A percentile compares a stretch with the other conserved stretches of the same genome.
Conservation (phyloP, 257 asterid species). For the Apocynum venetum region DNA sequence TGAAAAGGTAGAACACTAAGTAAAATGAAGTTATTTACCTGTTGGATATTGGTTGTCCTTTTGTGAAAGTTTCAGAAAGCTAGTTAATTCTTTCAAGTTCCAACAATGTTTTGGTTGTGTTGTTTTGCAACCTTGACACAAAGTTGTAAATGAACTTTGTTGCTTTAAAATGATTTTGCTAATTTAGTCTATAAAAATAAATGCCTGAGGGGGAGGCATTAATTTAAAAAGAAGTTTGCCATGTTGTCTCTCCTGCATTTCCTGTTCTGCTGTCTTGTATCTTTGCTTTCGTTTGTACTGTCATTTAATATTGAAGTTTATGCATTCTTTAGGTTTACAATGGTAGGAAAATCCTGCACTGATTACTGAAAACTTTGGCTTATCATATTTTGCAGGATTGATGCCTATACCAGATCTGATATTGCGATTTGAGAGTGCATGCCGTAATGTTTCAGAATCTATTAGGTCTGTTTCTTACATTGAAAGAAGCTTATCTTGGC, state of each 20-base stretch:
- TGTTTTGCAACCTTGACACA: neutral
- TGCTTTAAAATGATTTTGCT: neutral
- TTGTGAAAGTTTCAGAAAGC: neutral
- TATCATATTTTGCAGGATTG: conserved; percentile 60
- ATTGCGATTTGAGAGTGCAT: conserved; percentile 73
- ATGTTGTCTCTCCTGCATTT: neutral
- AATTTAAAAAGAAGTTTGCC: neutral
- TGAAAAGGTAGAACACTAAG: neutral
- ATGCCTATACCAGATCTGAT: conserved; percentile 84
- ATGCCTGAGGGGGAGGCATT: neutral
- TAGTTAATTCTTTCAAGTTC: neutral
- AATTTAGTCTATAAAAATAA: neutral
- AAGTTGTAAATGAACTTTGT: neutral
- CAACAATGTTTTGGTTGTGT: neutral
- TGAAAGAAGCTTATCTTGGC: neutral
- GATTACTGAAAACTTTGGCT: conserved; percentile 11
- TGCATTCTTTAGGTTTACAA: neutral
- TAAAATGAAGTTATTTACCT: neutral
- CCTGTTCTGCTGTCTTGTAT: neutral
- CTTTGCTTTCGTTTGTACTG: neutral
- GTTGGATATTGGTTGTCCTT: neutral
- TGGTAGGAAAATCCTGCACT: neutral
- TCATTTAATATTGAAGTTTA: neutral
- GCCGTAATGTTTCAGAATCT: conserved; percentile 84
- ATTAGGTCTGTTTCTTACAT: conserved; percentile 49